These are phyloP conservation scores for Ilyonectria sp. DNA, from an alignment of 2,329 filamentous ascomycete species.

Conservation along the genomic window DNA sequence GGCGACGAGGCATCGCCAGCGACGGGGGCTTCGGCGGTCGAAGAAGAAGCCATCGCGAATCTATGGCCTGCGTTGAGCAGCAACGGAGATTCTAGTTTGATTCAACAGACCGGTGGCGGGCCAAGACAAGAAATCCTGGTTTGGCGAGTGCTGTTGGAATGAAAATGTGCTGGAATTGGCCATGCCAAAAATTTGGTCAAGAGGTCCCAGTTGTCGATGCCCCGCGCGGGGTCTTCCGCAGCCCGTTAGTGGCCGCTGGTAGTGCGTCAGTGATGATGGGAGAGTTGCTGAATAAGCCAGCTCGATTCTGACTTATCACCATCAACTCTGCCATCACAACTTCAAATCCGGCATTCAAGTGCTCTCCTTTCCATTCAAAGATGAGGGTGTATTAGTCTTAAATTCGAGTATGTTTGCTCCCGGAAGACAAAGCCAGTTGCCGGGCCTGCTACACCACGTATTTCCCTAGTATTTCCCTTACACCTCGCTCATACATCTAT, in stretches of 20 bases:
- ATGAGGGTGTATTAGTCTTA: constrained; percentile 30
- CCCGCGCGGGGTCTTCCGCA: constrained; percentile 48
- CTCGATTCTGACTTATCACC: background rate
- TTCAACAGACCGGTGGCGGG: background rate
- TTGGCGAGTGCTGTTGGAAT: constrained; percentile 18
- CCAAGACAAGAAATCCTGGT: background rate
- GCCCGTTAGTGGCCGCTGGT: constrained; percentile 29
- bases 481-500: constrained; percentile 5
- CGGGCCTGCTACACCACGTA: constrained; percentile 20
- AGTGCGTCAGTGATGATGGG: background rate
- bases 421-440: constrained; percentile 21
- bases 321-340: background rate
- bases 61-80: background rate
- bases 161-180: constrained; percentile 42
- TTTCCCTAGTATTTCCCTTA: constrained; percentile 22
- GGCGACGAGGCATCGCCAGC: constrained; percentile 54
- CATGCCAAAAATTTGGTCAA: constrained; percentile 43
- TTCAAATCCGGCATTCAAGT: background rate
- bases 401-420: constrained; percentile 24
- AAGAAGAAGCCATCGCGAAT: constrained; percentile 53
- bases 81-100: background rate
- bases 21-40: constrained; percentile 45
- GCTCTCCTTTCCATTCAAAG: background rate
- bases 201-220: constrained; percentile 39
- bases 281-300: constrained; percentile 16